These are phyloP conservation scores for Rubus idaeus DNA, from an alignment of 306 rosid species.

Conservation along the genomic window DNA sequence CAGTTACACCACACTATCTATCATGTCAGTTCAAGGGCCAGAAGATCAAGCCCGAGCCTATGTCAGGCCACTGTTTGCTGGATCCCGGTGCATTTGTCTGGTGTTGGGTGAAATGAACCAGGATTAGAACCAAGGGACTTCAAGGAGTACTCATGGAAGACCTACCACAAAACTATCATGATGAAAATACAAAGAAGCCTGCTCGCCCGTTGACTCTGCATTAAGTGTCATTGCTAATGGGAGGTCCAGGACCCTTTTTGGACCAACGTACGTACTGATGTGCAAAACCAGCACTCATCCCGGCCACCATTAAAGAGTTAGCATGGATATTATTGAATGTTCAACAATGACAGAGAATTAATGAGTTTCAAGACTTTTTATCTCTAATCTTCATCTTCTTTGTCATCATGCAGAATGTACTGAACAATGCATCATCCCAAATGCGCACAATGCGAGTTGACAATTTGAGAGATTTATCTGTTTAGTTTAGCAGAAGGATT, in stretches of 20 bases:
- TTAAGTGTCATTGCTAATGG: background rate
- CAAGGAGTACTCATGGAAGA: too few species aligned
- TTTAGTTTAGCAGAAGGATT: too few species aligned
- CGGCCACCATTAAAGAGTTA: too few species aligned
- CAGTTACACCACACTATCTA: background rate
- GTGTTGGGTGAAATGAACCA: too few species aligned
- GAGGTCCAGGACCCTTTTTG: too few species aligned
- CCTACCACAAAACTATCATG: background rate
- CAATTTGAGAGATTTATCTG: too few species aligned
- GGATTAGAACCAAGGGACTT: too few species aligned
- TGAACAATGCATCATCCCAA: background rate
- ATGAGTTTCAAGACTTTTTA: background rate
- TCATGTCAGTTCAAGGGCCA: background rate
- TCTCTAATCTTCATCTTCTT: background rate
- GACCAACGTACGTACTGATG: background rate
- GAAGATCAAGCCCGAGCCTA: background rate
- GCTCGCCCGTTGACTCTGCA: background rate
- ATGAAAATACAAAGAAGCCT: background rate
- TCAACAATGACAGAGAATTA: background rate
- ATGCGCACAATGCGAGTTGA: background rate
- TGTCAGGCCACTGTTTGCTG: background rate
- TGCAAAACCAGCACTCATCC: background rate
- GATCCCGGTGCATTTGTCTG: too few species aligned
- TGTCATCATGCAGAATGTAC: background rate
- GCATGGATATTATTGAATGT: background rate